Evolutionary conservation across 768 basidiomycete species (phyloP), one percentile per base, ranked within the genome.

Genomic region (Lactarius vividus): DNA sequence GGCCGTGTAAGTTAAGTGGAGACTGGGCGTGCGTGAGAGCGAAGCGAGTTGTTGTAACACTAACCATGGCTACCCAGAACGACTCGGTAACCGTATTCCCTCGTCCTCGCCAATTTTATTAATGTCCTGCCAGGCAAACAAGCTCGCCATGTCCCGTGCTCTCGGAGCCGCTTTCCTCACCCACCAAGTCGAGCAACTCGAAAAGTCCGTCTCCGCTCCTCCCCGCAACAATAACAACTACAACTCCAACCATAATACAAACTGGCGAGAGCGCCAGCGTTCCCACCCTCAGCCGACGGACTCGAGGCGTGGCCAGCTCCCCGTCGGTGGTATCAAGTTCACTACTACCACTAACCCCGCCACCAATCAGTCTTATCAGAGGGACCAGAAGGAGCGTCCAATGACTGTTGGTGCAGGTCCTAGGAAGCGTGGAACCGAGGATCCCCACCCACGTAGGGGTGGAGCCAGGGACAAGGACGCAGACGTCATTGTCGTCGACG

Each of bases 101-200:
- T 6, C 23, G 11, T 23, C n/a, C 29, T 2, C 46, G 33, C 29
- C 6, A 2, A 6, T n/a, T 18, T 59, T 20, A 33, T 49, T 31
- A 16, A 33, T 44, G 26, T 35, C 31, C 44, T 26, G 4, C 59
- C 52, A 15, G 5, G 20, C 64, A 8, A 86, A 83, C 76, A 89
- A 88, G 74, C 74, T 89, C 49, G 90, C 90, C 64, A 91, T 94
- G 89, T 93, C 92, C 63, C 85, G 87, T 68, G 92, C 92, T 1
- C 84, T 94, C 44, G 92, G 92, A 23, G 91, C 92, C 33, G 92
- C 92, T 2, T 93, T 93, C 74, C 83, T 94, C 65, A 89, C 83
- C 69, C 92, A 94, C 71, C 91, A 94, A 72, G 92, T 94, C 53
- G 90, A 93, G 71, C 89, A 93, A 72, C 86, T 94, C 61, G 92